Evolutionary conservation across 169 alveolate species (phyloP).

Genomic region (Plasmodium gonderi): DNA sequence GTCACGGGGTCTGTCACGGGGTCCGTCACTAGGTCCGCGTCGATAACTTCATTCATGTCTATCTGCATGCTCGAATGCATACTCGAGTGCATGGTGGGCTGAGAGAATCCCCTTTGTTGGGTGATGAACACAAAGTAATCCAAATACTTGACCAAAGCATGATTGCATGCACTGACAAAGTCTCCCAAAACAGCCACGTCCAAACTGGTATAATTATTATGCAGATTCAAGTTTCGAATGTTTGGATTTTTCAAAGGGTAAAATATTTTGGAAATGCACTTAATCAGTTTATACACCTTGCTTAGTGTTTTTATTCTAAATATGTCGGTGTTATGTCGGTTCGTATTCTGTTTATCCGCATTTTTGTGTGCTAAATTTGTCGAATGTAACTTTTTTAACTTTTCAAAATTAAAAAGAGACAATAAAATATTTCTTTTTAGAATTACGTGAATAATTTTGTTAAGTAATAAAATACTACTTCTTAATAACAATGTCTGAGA

Average conservation of each 20-base stretch:
- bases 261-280: slow-evolving; percentile 55
- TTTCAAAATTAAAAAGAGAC: slow-evolving; percentile 18
- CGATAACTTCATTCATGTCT: too few species aligned
- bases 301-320: slow-evolving; percentile 43
- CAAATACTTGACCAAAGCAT: slow-evolving; percentile 22
- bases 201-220: slow-evolving; percentile 41
- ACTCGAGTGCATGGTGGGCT: too few species aligned
- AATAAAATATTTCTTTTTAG: slow-evolving; percentile 13
- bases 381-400: not conserved
- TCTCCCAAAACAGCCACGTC: slow-evolving; percentile 1
- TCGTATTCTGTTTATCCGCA: not conserved
- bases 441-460: slow-evolving; percentile 11
- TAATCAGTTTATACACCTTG: slow-evolving; percentile 52
- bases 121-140: slow-evolving; percentile 41
- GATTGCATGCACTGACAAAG: slow-evolving; percentile 29
- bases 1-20: too few species aligned
- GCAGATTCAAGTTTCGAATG: not conserved
- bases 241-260: slow-evolving; percentile 56
- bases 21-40: too few species aligned
- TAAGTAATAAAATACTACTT: slow-evolving; percentile 26
- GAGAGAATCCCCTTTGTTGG: not conserved
- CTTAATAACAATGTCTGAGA: slow-evolving; percentile 46
- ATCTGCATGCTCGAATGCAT: too few species aligned
- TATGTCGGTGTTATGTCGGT: not conserved
- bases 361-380: too few species aligned